These are phyloP conservation scores for Xylaria longipes DNA, from an alignment of 495 filamentous ascomycete species.

Conservation along the genomic window DNA sequence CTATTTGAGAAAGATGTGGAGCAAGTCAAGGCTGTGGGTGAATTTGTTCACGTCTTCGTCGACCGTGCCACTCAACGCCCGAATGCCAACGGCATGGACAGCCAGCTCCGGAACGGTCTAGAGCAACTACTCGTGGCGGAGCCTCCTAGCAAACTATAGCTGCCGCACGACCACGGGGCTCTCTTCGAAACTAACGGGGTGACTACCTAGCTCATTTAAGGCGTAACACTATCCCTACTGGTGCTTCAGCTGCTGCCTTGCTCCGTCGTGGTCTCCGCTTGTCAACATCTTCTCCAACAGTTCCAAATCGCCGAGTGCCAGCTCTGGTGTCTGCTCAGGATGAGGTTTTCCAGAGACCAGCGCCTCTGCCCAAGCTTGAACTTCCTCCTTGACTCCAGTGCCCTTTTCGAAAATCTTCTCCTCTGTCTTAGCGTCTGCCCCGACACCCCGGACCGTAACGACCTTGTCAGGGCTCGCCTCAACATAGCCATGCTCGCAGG, in stretches of 20 bases:
- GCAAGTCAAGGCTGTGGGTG: slow-evolving; percentile 83
- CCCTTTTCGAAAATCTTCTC: slow-evolving; percentile 63
- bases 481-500: slow-evolving; percentile 61
- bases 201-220: not conserved
- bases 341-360: slow-evolving; percentile 57
- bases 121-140: slow-evolving; percentile 42
- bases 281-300: slow-evolving; percentile 69
- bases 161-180: not conserved
- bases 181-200: not conserved
- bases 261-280: slow-evolving; percentile 65
- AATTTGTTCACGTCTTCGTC: slow-evolving; percentile 90
- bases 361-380: slow-evolving; percentile 68
- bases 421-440: slow-evolving; percentile 48
- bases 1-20: slow-evolving; percentile 80
- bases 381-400: slow-evolving; percentile 68
- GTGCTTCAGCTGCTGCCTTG: slow-evolving; percentile 45
- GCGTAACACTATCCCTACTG: slow-evolving; percentile 34
- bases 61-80: slow-evolving; percentile 74
- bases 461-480: slow-evolving; percentile 45
- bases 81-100: slow-evolving; percentile 63
- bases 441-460: slow-evolving; percentile 48
- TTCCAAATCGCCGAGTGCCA: slow-evolving; percentile 74
- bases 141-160: slow-evolving; percentile 35
- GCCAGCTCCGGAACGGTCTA: slow-evolving; percentile 59
- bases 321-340: slow-evolving; percentile 64